phyloP scores from a whole-genome alignment of 106 monocot species.

The Gastrodia elata region DNA sequence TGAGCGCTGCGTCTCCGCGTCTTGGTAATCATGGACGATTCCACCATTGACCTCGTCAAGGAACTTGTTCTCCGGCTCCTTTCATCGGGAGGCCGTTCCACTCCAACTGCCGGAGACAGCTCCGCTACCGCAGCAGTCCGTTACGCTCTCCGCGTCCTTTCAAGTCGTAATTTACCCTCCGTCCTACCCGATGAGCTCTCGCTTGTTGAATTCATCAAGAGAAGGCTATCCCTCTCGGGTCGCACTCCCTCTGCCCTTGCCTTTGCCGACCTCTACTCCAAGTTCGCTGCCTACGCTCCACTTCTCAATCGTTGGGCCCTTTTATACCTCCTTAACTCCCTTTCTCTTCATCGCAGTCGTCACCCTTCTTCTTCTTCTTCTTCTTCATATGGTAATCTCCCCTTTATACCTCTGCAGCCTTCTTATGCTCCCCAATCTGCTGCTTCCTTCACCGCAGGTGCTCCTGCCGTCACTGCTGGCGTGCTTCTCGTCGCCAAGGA shows the following conservation, averaged over 20 bases:
- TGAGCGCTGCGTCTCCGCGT: conserved; percentile 13
- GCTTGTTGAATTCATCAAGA: conserved; percentile 79
- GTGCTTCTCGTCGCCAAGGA: conserved; percentile 76
- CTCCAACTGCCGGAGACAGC: conserved; percentile 7
- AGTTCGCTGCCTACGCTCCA: conserved; percentile 33
- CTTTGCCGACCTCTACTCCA: conserved; percentile 67
- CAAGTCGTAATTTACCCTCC: conserved; percentile 57
- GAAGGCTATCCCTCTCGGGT: conserved; percentile 48
- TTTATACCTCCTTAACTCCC: conserved; percentile 64
- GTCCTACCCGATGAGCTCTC: conserved; percentile 46
- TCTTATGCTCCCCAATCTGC: conserved; percentile 1
- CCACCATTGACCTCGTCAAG: conserved; percentile 59
- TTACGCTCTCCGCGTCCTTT: conserved; percentile 77
- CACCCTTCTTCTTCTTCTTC: not conserved
- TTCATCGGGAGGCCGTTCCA: conserved; percentile 18
- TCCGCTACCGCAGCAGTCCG: conserved; percentile 28
- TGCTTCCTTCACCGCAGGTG: not conserved
- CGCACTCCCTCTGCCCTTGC: conserved; percentile 65
- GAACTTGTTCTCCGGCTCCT: conserved; percentile 79
- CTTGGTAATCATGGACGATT: conserved; percentile 62
- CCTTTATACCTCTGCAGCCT: conserved; percentile 29
- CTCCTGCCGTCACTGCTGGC: conserved; percentile 21
- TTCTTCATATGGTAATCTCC: too few relatives aligned
- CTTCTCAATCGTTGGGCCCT: conserved; percentile 55
- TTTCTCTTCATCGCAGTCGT: conserved; percentile 34